These are phyloP conservation scores for Trichophyton schoenleinii DNA, from an alignment of 2,329 filamentous ascomycete genomes.

Conservation along the genomic window DNA sequence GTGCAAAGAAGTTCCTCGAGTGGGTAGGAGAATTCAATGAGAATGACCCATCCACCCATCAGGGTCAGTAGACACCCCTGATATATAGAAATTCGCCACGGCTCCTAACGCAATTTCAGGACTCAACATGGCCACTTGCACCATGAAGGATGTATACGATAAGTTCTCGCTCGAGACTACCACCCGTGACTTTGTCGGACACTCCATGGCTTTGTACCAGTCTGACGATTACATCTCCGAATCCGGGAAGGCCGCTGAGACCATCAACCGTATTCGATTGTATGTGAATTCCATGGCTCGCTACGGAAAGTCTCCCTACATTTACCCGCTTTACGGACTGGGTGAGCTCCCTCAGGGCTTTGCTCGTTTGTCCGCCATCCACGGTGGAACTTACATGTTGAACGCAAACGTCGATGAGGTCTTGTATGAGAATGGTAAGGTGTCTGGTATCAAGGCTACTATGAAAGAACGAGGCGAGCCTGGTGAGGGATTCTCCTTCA, in stretches of 20 bases:
- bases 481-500: slow-evolving; percentile 70
- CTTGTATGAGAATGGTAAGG: slow-evolving; percentile 66
- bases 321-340: slow-evolving; percentile 95
- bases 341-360: slow-evolving; percentile 97
- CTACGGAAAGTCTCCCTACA: slow-evolving; percentile 97
- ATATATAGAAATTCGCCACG: neutral
- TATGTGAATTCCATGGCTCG: slow-evolving; percentile 97
- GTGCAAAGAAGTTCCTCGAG: slow-evolving; percentile 92
- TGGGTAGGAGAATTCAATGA: slow-evolving; percentile 81
- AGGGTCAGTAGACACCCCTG: slow-evolving; percentile 47
- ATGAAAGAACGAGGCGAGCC: slow-evolving; percentile 77
- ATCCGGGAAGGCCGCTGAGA: slow-evolving; percentile 63
- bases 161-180: slow-evolving; percentile 85
- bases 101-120: slow-evolving; percentile 39
- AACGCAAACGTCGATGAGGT: slow-evolving; percentile 91
- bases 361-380: slow-evolving; percentile 92
- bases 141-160: slow-evolving; percentile 98
- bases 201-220: slow-evolving; percentile 93
- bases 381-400: slow-evolving; percentile 98
- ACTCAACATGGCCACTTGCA: slow-evolving; percentile 62
- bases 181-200: slow-evolving; percentile 92
- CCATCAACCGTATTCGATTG: slow-evolving; percentile 81
- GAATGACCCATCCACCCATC: slow-evolving; percentile 74
- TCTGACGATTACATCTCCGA: slow-evolving; percentile 74
- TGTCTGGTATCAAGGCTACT: slow-evolving; percentile 91